Evolutionary conservation across 1,284 basidiomycete species (phyloP).

Genomic region (Peniophora sp.): DNA sequence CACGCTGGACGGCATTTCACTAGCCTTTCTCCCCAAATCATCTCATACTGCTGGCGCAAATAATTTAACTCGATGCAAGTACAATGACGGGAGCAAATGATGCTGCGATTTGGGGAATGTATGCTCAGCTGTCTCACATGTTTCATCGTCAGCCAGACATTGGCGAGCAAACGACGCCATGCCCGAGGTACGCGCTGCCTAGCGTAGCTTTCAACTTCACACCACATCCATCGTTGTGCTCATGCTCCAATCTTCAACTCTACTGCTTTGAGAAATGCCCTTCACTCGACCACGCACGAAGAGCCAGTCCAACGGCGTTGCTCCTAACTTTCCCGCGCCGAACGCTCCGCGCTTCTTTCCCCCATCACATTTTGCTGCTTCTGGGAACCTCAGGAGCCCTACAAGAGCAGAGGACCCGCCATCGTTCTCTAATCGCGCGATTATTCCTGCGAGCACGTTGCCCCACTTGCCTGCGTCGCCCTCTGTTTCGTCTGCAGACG

Average conservation of each 20-base stretch:
- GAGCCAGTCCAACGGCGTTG: conserved; percentile 23
- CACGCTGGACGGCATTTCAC: no score
- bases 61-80: no score
- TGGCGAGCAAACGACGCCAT: no score
- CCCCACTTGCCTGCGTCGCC: neutral
- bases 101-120: no score
- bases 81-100: no score
- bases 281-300: conserved; percentile 10
- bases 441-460: neutral
- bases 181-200: no score
- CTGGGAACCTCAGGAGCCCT: conserved; percentile 34
- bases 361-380: conserved; percentile 59
- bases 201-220: no score
- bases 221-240: no score
- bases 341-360: conserved; percentile 39
- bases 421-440: neutral
- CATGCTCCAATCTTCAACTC: neutral
- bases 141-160: no score
- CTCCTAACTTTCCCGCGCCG: conserved; percentile 12
- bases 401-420: conserved; percentile 8
- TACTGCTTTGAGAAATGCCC: conserved; percentile 5
- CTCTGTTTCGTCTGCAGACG: neutral
- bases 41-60: no score
- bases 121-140: no score
- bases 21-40: no score